Conservation (phyloP, 176 grass and related monocot genomes). For the Cymbopogon citratus region DNA sequence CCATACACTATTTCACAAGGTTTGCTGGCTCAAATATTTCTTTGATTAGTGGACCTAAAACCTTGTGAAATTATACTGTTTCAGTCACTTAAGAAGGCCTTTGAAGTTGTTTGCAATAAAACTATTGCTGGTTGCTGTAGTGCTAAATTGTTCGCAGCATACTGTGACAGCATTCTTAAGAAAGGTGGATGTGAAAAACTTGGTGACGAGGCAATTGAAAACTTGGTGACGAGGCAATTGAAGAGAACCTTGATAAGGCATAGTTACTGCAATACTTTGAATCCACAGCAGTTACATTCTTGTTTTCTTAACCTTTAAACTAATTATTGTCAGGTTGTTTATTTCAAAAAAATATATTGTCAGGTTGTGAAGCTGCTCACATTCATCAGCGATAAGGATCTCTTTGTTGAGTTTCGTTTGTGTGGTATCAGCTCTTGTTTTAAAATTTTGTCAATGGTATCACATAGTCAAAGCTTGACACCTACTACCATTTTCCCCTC, state of each 20-base stretch:
- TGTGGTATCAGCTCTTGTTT: background rate
- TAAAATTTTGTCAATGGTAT: background rate
- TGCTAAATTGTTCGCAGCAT: conserved; percentile 34
- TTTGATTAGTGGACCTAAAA: background rate
- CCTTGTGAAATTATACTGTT: too few species aligned
- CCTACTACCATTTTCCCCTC: background rate
- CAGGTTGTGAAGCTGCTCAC: conserved; percentile 43
- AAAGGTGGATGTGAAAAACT: conserved; percentile 38
- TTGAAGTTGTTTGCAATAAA: conserved; percentile 43
- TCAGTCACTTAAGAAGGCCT: conserved; percentile 33
- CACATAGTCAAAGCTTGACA: background rate
- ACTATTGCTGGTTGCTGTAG: conserved; percentile 29
- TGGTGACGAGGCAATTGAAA: too few species aligned
- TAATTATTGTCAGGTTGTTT: conserved; percentile 41
- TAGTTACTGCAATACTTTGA: background rate
- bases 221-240: conserved; percentile 32
- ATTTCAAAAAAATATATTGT: too few species aligned
- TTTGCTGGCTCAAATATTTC: background rate
- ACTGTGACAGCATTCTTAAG: conserved; percentile 38
- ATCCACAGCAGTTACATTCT: background rate
- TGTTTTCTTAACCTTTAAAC: background rate
- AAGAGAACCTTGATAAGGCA: conserved; percentile 40
- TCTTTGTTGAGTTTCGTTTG: conserved; percentile 36
- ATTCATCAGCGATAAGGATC: conserved; percentile 42
- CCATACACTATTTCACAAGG: background rate